Evolutionary conservation across 768 basidiomycete genomes (phyloP).

Genomic region (Kwoniella shandongensis): DNA sequence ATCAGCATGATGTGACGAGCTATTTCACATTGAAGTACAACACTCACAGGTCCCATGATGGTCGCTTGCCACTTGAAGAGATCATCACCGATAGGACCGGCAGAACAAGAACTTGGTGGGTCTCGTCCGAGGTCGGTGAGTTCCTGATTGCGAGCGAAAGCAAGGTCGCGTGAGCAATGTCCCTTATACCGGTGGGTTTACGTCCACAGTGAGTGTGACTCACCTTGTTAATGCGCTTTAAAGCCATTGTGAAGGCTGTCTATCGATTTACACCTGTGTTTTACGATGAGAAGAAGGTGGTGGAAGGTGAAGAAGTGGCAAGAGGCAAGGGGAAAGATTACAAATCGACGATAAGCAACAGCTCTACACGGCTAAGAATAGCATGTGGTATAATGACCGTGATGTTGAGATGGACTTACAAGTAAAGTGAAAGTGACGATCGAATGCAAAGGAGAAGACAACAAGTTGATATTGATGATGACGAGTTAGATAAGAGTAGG

Average conservation of each 20-base stretch:
- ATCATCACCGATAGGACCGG: constrained; percentile 95
- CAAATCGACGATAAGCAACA: background rate
- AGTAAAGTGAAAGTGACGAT: too few relatives aligned
- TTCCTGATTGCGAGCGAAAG: constrained; percentile 63
- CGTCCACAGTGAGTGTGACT: constrained; percentile 13
- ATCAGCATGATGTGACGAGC: background rate
- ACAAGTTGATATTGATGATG: too few relatives aligned
- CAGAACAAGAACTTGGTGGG: constrained; percentile 98
- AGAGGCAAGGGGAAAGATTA: background rate
- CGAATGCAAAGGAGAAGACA: too few relatives aligned
- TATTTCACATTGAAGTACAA: background rate
- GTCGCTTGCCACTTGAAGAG: constrained; percentile 99
- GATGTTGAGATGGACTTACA: too few relatives aligned
- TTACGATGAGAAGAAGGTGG: background rate
- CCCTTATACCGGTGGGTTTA: background rate
- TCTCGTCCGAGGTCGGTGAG: constrained; percentile 98
- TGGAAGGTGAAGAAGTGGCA: constrained; percentile 3
- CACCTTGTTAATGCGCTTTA: constrained; percentile 99
- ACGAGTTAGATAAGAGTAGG: too few relatives aligned
- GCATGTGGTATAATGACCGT: too few relatives aligned
- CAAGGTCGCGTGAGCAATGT: constrained; percentile 24
- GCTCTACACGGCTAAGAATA: background rate
- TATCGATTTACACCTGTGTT: constrained; percentile 2
- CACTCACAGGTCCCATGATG: constrained; percentile 95
- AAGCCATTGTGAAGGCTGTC: constrained; percentile 65